Conservation (phyloP, 495 filamentous ascomycete species). For the Penicillium longicatenatum region DNA sequence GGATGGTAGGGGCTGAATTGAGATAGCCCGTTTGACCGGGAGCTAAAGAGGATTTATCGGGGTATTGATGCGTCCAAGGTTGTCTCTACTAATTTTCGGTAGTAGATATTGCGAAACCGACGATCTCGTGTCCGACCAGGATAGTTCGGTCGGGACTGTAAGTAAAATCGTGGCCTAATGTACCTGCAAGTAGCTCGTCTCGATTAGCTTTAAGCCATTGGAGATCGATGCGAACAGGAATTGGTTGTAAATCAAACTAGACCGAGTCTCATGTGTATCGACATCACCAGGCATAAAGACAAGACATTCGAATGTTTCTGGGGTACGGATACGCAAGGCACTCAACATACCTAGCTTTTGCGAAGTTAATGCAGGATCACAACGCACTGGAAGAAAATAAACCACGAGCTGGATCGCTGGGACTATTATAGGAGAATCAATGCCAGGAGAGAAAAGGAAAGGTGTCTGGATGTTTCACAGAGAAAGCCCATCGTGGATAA, state of each 20-base stretch:
- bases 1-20: neutral
- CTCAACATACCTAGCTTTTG: constrained; percentile 13
- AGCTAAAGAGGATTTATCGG: neutral
- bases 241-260: neutral
- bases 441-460: neutral
- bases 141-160: constrained; percentile 15
- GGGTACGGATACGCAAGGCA: constrained; percentile 4
- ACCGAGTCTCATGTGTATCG: neutral
- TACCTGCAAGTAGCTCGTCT: neutral
- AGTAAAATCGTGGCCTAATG: constrained; percentile 8
- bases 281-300: constrained; percentile 1
- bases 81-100: neutral
- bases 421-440: neutral
- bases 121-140: constrained; percentile 21
- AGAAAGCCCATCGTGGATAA: neutral
- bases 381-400: neutral
- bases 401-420: neutral
- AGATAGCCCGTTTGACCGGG: neutral
- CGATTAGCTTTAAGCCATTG: neutral
- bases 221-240: neutral
- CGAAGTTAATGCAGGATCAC: neutral
- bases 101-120: constrained; percentile 25
- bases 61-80: neutral
- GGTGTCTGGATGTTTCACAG: neutral
- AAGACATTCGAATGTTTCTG: constrained; percentile 3